Base-by-base conservation (phyloP, 257 asterid genomes). In the Lantana camara region DNA sequence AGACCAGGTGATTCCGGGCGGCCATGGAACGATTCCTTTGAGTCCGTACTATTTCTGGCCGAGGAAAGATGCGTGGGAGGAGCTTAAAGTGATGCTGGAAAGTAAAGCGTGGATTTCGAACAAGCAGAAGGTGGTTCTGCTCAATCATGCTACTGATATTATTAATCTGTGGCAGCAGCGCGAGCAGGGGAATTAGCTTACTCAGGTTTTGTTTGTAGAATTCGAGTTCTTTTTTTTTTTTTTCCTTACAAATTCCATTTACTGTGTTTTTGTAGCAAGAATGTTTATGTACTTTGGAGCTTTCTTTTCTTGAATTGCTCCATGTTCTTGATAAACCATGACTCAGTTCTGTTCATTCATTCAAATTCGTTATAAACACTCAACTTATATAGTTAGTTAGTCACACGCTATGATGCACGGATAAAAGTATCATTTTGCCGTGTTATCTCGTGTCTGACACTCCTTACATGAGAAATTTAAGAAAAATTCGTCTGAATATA, bases 41-140 rank as follows among this genome's bases (percentile, higher is more conserved):
- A 78, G 80, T 46, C 84, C 84, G 0, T 82, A 73, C 21, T 82
- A 63, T 29, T 75, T 82, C 29, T 78, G 87, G 84, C 87, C 87
- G 38, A 71, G 79, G 27, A 81, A 70, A 58, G 87, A 81, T 41
- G 87, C 84, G 12, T 81, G 82, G 84, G 84, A 73, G 41, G 84
- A 81, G 76, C 78, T 82, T 9, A 82, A 63, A 57, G 48, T 60
- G 6, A 41, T 73, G 77, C 66, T 82, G 49, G 82, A 82, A 65
- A 48, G 63, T 57, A 82, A 82, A 40, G 76, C 66, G 0, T 81
- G 87, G 87, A 78, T 81, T 54, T 78, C 87, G 5, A 11, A 67
- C 9, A 75, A 70, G 37, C 74, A 82, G 63, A 65, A 21, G 72
- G 80, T 78, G 10, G 13, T 73, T 42, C 57, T 82, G 66, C 84